Evolutionary conservation across 768 basidiomycete species (phyloP).

Genomic region (Mycena haematopus): DNA sequence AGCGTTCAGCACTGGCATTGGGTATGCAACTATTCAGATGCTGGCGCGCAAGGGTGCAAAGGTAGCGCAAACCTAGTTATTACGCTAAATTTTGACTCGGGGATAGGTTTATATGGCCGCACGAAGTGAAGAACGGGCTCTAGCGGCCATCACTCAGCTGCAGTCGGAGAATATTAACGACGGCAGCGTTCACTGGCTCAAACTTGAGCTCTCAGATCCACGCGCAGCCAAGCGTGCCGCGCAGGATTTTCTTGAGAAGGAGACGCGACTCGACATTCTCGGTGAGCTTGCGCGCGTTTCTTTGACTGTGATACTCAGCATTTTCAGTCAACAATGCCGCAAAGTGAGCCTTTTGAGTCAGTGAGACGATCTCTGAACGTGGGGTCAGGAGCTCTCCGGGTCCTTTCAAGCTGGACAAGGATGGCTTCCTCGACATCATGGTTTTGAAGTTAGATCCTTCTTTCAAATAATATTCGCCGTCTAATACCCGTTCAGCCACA

Average conservation of each 20-base stretch:
- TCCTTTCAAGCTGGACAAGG: constrained; percentile 18
- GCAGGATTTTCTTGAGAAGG: constrained; percentile 44
- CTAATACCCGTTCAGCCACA: constrained; percentile 40
- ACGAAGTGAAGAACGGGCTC: constrained; percentile 40
- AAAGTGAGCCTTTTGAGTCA: constrained; percentile 15
- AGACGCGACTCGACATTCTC: constrained; percentile 49
- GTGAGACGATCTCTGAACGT: not conserved
- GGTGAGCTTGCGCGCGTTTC: constrained; percentile 38
- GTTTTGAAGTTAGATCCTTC: constrained; percentile 28
- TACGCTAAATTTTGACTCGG: not conserved
- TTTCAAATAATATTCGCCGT: not conserved
- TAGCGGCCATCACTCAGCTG: constrained; percentile 41
- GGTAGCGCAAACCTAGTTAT: constrained; percentile 19
- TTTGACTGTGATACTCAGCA: not conserved
- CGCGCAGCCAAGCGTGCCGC: constrained; percentile 41
- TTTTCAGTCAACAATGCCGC: constrained; percentile 35
- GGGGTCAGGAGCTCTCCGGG: not conserved
- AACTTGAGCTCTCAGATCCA: constrained; percentile 48
- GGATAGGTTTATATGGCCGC: constrained; percentile 38
- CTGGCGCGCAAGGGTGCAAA: constrained; percentile 51
- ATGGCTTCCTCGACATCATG: constrained; percentile 29
- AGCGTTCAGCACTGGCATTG: constrained; percentile 42
- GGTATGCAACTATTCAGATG: constrained; percentile 44
- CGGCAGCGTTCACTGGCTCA: constrained; percentile 43
- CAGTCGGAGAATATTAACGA: constrained; percentile 38